Evolutionary conservation across 1,284 basidiomycete genomes (phyloP).

Genomic region (Austroboletus novae-zelandiae): DNA sequence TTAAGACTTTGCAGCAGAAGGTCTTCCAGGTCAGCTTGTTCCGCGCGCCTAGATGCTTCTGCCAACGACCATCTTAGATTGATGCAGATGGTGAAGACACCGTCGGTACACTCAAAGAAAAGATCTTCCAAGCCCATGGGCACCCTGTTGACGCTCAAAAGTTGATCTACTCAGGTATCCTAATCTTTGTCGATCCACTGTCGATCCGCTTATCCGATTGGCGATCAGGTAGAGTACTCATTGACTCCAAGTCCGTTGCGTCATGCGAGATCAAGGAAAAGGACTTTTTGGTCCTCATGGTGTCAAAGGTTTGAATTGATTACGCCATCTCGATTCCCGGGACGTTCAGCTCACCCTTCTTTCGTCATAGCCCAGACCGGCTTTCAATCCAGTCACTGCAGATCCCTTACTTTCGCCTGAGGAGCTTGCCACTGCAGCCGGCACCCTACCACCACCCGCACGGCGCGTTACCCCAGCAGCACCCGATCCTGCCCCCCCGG

Average conservation of each 20-base stretch:
- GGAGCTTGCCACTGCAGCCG: slow-evolving; percentile 11
- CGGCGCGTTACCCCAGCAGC: slow-evolving; percentile 29
- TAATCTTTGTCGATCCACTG: slow-evolving; percentile 6
- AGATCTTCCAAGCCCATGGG: slow-evolving; percentile 78
- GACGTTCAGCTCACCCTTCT: slow-evolving; percentile 7
- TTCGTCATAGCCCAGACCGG: slow-evolving; percentile 54
- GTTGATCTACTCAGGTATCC: slow-evolving; percentile 89
- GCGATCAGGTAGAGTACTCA: slow-evolving; percentile 82
- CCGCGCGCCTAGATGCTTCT: neutral
- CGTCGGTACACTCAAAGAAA: slow-evolving; percentile 79
- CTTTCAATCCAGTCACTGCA: slow-evolving; percentile 31
- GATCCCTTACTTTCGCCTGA: slow-evolving; percentile 26
- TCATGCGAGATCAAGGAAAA: slow-evolving; percentile 96
- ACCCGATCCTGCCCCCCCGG: slow-evolving; percentile 1
- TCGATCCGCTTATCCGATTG: slow-evolving; percentile 4
- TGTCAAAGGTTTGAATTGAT: slow-evolving; percentile 73
- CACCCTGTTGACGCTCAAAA: slow-evolving; percentile 81
- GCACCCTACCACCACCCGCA: slow-evolving; percentile 33
- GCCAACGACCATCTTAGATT: slow-evolving; percentile 47
- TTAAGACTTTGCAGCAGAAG: slow-evolving; percentile 94
- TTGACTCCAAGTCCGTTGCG: slow-evolving; percentile 86
- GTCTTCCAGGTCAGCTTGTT: slow-evolving; percentile 60
- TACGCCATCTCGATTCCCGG: neutral
- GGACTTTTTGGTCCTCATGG: slow-evolving; percentile 98
- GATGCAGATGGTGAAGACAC: slow-evolving; percentile 80